Conservation (phyloP, 371 early-diverging fungal species). For the Parasitella parasitica region DNA sequence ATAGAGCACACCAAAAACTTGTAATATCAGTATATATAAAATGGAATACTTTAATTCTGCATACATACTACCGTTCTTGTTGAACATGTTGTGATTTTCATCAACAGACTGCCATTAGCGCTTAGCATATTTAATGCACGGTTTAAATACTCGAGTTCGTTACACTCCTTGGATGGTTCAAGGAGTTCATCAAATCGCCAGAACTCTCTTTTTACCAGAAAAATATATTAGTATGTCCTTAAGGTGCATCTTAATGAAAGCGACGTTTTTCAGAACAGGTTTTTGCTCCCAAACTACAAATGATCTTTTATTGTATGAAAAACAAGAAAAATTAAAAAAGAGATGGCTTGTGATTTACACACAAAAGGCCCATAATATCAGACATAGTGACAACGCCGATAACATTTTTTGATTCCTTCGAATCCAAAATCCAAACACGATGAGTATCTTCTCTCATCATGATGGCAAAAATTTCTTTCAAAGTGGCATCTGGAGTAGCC, state of each 20-base stretch:
- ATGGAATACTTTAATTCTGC: no score
- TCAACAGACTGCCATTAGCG: background rate
- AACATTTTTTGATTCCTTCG: constrained; percentile 27
- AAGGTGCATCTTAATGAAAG: no score
- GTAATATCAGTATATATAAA: background rate
- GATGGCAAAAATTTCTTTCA: constrained; percentile 33
- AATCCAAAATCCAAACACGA: constrained; percentile 57
- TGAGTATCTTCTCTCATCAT: constrained; percentile 49
- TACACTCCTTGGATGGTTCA: no score
- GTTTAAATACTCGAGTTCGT: no score
- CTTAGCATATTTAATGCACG: no score
- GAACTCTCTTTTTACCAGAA: no score
- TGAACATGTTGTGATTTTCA: no score
- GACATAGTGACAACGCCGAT: constrained; percentile 58
- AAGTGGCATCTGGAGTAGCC: constrained; percentile 27
- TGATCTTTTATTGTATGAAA: constrained; percentile 27
- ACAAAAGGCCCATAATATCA: constrained; percentile 46
- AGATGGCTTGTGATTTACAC: constrained; percentile 14
- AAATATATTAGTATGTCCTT: no score
- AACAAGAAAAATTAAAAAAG: constrained; percentile 8
- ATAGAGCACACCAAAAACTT: background rate
- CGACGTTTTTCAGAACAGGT: no score
- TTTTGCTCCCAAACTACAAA: no score
- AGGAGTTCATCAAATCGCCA: no score
- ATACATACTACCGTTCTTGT: no score